These are phyloP conservation scores for Halophytophthora polymorphica DNA, from an alignment of 352 stramenopile species.

Conservation along the genomic window DNA sequence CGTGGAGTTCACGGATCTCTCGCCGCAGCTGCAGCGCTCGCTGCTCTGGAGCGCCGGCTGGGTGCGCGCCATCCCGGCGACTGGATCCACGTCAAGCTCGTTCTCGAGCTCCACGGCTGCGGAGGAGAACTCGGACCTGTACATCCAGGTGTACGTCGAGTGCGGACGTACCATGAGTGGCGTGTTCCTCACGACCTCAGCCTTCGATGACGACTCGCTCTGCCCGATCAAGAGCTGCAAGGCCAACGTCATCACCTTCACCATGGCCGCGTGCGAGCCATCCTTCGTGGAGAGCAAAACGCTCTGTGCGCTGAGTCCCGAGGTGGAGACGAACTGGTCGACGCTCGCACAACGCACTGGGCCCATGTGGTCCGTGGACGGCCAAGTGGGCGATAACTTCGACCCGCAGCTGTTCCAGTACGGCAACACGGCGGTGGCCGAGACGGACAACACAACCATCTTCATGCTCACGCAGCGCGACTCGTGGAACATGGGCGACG, in stretches of 20 bases:
- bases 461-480: slow-evolving; percentile 26
- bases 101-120: neutral
- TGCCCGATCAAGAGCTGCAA: slow-evolving; percentile 33
- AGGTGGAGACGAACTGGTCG: neutral
- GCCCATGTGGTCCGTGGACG: slow-evolving; percentile 30
- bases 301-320: slow-evolving; percentile 23
- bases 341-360: slow-evolving; percentile 4
- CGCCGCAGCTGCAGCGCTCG: slow-evolving; percentile 25
- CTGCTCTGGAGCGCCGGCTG: slow-evolving; percentile 41
- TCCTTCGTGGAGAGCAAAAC: slow-evolving; percentile 10
- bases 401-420: slow-evolving; percentile 30
- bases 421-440: neutral
- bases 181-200: slow-evolving; percentile 18
- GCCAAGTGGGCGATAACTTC: slow-evolving; percentile 29
- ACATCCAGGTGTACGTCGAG: slow-evolving; percentile 39
- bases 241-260: slow-evolving; percentile 25
- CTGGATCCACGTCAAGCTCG: neutral
- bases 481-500: slow-evolving; percentile 21
- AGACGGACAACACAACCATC: slow-evolving; percentile 7
- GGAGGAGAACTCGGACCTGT: slow-evolving; percentile 3
- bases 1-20: slow-evolving; percentile 16
- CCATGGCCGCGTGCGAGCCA: slow-evolving; percentile 14
- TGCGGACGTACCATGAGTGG: slow-evolving; percentile 42
- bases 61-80: slow-evolving; percentile 10
- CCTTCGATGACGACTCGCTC: slow-evolving; percentile 13